Evolutionary conservation across 805 yeast species (phyloP), one percentile per base, ranked within the genome.

Genomic region (Spathaspora gorwiae): DNA sequence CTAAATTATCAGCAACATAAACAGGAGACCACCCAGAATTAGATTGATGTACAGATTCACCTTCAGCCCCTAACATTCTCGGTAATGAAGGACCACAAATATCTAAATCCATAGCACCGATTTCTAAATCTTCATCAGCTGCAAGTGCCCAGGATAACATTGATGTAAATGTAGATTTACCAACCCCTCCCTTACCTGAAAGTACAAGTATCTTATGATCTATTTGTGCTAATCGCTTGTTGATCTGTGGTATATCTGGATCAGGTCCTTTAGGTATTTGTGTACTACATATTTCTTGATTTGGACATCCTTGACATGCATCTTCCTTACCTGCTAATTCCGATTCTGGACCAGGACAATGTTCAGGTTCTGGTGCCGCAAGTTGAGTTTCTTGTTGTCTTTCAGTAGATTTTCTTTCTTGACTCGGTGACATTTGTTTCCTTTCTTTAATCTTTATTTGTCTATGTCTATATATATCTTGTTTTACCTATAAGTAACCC

Each of bases 81-180:
- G 99, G 98, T 53, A 94, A 72, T 1, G 97, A 90, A 0, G 99
- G 99, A 0, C 99, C 99, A 66, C 99, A 94, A 33, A 94, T 89
- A 68, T 94, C 99, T 45, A 94, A 69, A 65, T 94, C 99, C 94
- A 94, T 87, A 33, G 96, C 92, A 2, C 98, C 99, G 9, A 94
- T 84, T 61, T 94, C 98, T 26, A 84, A 59, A 34, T 80, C 84
- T 46, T 80, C 85, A 49, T 76, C 80, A 1, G 90, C 84, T 2
- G 98, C 90, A 35, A 94, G 66, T 0, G 97, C 97, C 97, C 97
- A 94, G 14, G 95, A 81, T n/a, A 94, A 74, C 94, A 94, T 86
- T 4, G 96, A 79, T 0, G 98, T 87, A 61, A 94, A 92, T 0
- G 99, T 94, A 0, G 97, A 88, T 63, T 94, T 94, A 0, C 99